Base-by-base conservation (phyloP, 345 rosid genomes). In the Dipteronia sinensis region DNA sequence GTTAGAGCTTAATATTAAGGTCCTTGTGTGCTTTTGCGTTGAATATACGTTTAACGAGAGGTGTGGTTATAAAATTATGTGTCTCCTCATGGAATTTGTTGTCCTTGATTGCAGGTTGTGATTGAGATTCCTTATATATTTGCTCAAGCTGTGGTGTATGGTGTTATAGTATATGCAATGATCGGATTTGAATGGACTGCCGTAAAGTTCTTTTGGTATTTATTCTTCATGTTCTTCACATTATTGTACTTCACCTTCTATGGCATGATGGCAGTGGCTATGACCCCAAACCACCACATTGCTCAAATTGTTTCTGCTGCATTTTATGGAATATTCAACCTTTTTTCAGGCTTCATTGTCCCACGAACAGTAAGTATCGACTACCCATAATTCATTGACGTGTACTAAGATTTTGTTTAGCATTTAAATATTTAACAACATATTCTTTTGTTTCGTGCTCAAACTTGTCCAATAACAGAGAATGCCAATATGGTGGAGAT, bases 401-500 rank as follows among this genome's bases (percentile, higher is more conserved):
- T 12, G 17, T 12, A 6, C 17, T 19, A 23, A 23, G 11, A 9
- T 25, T 20, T 11, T 42, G 22, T 6, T 25, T 46, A 47, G 20
- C 29, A 40, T 2, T 0, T 51, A 15, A 19, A 13, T 27, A 51
- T 47, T 13, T 29, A n/a, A 13, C 25, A 8, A 17, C 11, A 12
- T 9, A 22, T 16, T 19, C 27, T 2, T 16, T 63, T 22, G 40
- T 34, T 31, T 31, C 1, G 9, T 55, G 3, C 55, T 55, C 9
- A 2, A 42, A 38, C 47, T 51, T 31, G 62, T 1, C 5, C n/a
- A 9, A 12, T 47, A 6, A 62, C 86, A 83, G 86, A 74, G 72
- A 31, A 80, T 78, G 27, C 78, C 86, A 0, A 71, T 67, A 3
- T 78, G 86, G 86, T 84, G 84, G 80, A 67, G 69, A 62, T 84